Base-by-base conservation (phyloP, 2,329 filamentous ascomycete species). In the Clarireedia hainanense region DNA sequence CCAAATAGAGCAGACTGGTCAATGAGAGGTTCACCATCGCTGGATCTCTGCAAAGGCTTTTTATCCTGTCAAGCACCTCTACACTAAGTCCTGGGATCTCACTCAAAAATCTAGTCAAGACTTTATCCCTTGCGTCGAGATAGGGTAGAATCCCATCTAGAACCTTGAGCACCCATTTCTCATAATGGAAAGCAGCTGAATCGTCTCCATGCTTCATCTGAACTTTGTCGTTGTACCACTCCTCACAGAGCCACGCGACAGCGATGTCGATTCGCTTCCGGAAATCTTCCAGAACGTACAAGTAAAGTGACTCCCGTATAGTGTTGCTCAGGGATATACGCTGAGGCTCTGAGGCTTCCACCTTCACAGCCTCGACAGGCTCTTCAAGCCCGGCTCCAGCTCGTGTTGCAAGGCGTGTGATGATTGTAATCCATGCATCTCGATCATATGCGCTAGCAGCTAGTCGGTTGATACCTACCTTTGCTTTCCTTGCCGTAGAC, bases 231-330 rank as follows among this genome's bases (percentile, higher is more conserved):
- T 91, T 95, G 71, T 96, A 97, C 92, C 94, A 99, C 72, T 99
- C 94, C 70, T 99, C 94, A 64, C 87, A 95, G 15, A 99, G 78
- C 94, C 94, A 99, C 6, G 86, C 85, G 51, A 97, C 90, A 1
- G 91, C 92, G 23, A 94, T 81, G 63, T 95, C 91, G 60, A 97
- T 91, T 45, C 94, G 85, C 60, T 81, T 85, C 54, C 92, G 84
- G 73, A 96, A 99, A 68, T 97, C 92, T 61, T 95, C 90, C 60
- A 97, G 81, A 48, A 97, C 81, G 69, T 95, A 96, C 53, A 82
- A 79, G 71, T 91, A 94, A 1, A 99, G 75, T 6, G 83, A 79
- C 63, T 95, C 87, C 52, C 94, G 83, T 61, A 97, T 90, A 5
- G 79, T 79, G 65, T 88, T 80, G 63, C 80, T 79, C 26, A 91